Conservation (phyloP, 805 yeast species). For the Barnettozyma californica region DNA sequence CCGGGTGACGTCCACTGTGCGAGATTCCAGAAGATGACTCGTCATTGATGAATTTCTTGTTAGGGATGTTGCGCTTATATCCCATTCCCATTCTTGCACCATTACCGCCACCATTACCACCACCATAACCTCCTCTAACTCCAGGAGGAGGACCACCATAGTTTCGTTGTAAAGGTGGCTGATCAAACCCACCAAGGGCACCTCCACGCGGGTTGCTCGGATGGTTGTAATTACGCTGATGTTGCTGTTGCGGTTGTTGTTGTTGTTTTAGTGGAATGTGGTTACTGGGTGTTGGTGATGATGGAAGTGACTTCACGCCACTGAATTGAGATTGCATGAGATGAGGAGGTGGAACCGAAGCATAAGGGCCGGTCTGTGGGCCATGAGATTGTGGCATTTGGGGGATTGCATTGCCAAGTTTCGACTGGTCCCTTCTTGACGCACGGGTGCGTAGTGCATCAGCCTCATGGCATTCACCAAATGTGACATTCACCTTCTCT, state of each 20-base stretch:
- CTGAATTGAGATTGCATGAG: neutral
- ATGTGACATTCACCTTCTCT: slow-evolving; percentile 38
- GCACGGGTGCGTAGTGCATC: slow-evolving; percentile 59
- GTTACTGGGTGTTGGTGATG: neutral
- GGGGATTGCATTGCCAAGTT: neutral
- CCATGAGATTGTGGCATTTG: neutral
- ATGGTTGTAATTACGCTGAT: neutral
- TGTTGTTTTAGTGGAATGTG: neutral
- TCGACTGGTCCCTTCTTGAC: slow-evolving; percentile 21
- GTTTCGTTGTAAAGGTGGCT: neutral
- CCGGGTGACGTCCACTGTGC: neutral
- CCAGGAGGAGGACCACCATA: neutral
- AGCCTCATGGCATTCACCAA: slow-evolving; percentile 86
- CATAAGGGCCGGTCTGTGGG: neutral
- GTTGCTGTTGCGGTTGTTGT: neutral
- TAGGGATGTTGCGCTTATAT: neutral
- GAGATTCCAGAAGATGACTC: neutral
- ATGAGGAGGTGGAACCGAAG: neutral
- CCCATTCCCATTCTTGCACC: neutral
- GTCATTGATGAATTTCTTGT: neutral
- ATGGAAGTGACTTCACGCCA: neutral
- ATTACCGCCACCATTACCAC: neutral
- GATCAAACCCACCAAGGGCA: neutral
- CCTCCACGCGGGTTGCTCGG: neutral
- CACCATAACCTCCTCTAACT: neutral